Percentiles rank a stretch among this genome's conserved stretches.
Conservation (phyloP, 768 basidiomycete species). For the Pleurotus djamor region DNA sequence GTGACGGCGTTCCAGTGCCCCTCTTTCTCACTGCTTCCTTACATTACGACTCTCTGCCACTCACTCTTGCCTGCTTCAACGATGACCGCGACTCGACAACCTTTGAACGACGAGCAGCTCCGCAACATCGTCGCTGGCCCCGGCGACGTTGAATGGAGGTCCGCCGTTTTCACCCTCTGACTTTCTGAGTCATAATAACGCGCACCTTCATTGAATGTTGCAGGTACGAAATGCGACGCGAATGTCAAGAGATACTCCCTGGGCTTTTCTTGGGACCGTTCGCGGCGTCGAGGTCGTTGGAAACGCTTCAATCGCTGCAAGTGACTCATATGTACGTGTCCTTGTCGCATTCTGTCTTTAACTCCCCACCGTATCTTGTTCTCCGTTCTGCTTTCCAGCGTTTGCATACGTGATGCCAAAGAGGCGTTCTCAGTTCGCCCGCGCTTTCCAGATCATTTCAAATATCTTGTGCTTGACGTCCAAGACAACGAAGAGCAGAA, state of each 20-base stretch:
- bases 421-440: conserved; percentile 90
- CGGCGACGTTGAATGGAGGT: conserved; percentile 85
- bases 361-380: not conserved
- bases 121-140: conserved; percentile 74
- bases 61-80: not conserved
- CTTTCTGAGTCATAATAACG: too few relatives aligned
- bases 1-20: not conserved
- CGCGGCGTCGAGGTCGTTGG: conserved; percentile 81
- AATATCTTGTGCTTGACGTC: conserved; percentile 81
- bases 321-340: conserved; percentile 76
- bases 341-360: conserved; percentile 10
- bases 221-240: conserved; percentile 94
- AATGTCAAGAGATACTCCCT: conserved; percentile 89
- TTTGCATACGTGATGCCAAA: conserved; percentile 87
- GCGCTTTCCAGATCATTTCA: conserved; percentile 77
- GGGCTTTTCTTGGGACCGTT: conserved; percentile 85
- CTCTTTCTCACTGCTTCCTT: not conserved
- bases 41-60: not conserved
- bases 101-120: conserved; percentile 39
- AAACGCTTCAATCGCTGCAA: conserved; percentile 58
- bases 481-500: conserved; percentile 96
- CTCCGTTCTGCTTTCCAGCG: conserved; percentile 38
- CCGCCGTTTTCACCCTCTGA: not conserved
- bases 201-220: too few relatives aligned
- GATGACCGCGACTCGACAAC: not conserved